Evolutionary conservation across 352 stramenopile genomes (phyloP).

Genomic region (Phytopythium kandeliae): DNA sequence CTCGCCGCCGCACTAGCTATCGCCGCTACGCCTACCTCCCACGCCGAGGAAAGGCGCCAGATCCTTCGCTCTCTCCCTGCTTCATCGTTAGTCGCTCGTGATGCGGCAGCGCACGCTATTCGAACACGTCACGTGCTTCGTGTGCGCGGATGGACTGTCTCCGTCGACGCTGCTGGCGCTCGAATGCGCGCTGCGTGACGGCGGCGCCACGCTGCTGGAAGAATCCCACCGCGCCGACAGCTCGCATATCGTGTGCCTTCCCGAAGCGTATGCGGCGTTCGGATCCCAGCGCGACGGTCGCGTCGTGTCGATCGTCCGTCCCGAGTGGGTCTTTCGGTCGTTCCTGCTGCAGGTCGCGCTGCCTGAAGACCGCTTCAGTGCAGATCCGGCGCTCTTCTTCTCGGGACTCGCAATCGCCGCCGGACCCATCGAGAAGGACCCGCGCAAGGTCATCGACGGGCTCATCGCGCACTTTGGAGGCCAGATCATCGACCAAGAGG

Average conservation of each 20-base stretch:
- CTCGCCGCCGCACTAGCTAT: background rate
- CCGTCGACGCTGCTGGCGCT: conserved; percentile 31
- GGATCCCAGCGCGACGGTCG: conserved; percentile 41
- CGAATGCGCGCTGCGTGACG: conserved; percentile 56
- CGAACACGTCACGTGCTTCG: conserved; percentile 36
- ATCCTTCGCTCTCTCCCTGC: background rate
- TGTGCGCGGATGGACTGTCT: conserved; percentile 45
- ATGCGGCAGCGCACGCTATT: conserved; percentile 51
- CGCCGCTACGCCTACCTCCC: background rate
- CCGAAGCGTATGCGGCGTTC: conserved; percentile 45
- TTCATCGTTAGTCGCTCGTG: no score
- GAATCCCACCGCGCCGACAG: conserved; percentile 13
- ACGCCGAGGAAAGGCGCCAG: background rate
- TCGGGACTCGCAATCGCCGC: conserved; percentile 69
- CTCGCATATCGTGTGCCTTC: conserved; percentile 74
- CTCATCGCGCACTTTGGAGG: conserved; percentile 81
- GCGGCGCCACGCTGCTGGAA: conserved; percentile 40
- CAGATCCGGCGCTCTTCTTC: conserved; percentile 72
- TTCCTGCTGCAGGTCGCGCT: conserved; percentile 62
- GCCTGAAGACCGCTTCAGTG: conserved; percentile 68
- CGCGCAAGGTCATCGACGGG: conserved; percentile 69
- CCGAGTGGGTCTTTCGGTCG: conserved; percentile 75
- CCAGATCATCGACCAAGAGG: conserved; percentile 56
- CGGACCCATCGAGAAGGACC: conserved; percentile 71
- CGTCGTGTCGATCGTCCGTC: conserved; percentile 69